phyloP scores from a whole-genome alignment of 345 rosid genomes.

The Citrus trifoliata region DNA sequence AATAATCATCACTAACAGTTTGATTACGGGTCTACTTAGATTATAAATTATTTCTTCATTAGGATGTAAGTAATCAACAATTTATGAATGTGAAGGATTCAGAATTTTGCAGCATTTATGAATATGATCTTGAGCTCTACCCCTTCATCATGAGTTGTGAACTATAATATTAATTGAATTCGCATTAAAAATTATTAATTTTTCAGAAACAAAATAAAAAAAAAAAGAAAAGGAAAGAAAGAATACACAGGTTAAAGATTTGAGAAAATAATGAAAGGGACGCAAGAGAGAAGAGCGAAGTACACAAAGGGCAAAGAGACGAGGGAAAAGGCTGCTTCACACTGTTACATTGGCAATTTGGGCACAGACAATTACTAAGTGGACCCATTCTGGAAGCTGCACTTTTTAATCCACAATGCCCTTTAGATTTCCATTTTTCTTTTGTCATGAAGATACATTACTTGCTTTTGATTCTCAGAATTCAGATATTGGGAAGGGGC shows the following conservation, averaged over 20 bases:
- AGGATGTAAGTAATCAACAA: too few relatives aligned
- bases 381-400: neutral
- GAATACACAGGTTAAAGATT: neutral
- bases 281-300: conserved; percentile 5
- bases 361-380: neutral
- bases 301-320: conserved; percentile 15
- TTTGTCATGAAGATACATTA: neutral
- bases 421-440: neutral
- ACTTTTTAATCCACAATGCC: neutral
- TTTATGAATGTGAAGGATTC: too few relatives aligned
- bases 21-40: neutral
- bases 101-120: too few relatives aligned
- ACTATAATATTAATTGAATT: too few relatives aligned
- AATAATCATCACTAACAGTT: too few relatives aligned
- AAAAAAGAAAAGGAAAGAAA: too few relatives aligned
- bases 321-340: conserved; percentile 20
- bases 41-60: neutral
- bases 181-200: too few relatives aligned
- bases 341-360: conserved; percentile 3
- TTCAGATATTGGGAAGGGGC: conserved; percentile 5
- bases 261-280: neutral
- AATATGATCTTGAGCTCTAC: too few relatives aligned
- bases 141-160: too few relatives aligned
- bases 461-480: neutral
- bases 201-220: too few relatives aligned